These are phyloP conservation scores for Stygiomarasmius scandens DNA, from an alignment of 1,284 basidiomycete genomes.

Conservation along the genomic window DNA sequence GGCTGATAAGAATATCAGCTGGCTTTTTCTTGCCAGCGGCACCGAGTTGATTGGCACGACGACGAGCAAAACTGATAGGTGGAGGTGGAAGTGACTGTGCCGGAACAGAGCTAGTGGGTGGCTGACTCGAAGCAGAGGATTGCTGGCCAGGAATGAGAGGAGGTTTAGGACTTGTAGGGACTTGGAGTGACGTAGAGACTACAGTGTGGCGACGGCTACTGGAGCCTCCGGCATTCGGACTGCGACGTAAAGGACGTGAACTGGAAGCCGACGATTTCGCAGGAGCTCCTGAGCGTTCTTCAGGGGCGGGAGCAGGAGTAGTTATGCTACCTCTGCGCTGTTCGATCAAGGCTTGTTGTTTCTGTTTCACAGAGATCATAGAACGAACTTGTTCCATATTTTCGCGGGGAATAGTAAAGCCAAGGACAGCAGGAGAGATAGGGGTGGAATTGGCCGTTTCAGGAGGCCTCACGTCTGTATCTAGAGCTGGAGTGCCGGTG, in stretches of 20 bases:
- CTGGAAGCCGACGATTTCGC: slow-evolving; percentile 20
- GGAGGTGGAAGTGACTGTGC: slow-evolving; percentile 58
- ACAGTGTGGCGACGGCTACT: slow-evolving; percentile 27
- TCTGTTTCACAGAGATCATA: slow-evolving; percentile 64
- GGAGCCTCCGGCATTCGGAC: slow-evolving; percentile 35
- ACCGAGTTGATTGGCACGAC: slow-evolving; percentile 64
- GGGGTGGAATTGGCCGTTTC: slow-evolving; percentile 54
- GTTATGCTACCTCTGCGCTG: slow-evolving; percentile 63
- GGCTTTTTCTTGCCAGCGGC: slow-evolving; percentile 63
- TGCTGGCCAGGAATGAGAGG: slow-evolving; percentile 32
- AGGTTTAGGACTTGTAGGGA: slow-evolving; percentile 27
- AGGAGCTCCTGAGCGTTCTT: slow-evolving; percentile 23
- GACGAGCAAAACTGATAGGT: slow-evolving; percentile 73
- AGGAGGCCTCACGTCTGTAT: slow-evolving; percentile 50
- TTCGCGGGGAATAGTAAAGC: slow-evolving; percentile 60
- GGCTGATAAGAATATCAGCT: slow-evolving; percentile 76
- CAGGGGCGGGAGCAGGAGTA: slow-evolving; percentile 36
- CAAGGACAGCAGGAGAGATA: slow-evolving; percentile 68
- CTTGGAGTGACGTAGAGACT: slow-evolving; percentile 17
- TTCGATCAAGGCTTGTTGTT: slow-evolving; percentile 70
- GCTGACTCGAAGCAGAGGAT: slow-evolving; percentile 17
- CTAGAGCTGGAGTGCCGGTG: slow-evolving; percentile 55
- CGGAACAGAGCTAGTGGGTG: slow-evolving; percentile 19
- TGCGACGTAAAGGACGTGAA: slow-evolving; percentile 36
- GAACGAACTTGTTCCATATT: slow-evolving; percentile 68